phyloP scores from a whole-genome alignment of 2,329 filamentous ascomycete species.

The Trichoderma afroharzianum region DNA sequence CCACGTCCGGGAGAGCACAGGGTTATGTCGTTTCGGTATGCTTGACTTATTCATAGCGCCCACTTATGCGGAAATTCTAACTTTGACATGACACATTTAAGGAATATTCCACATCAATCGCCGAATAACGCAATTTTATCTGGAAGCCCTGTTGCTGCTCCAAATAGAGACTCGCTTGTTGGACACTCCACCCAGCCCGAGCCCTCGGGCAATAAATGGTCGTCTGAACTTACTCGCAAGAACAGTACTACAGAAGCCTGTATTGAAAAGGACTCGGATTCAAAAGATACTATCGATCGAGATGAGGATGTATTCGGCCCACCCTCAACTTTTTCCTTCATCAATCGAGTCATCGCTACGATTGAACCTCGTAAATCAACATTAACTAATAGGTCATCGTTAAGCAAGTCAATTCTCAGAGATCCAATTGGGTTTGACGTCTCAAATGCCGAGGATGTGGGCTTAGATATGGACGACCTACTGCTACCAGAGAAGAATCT shows the following conservation, averaged over 20 bases:
- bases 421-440: constrained; percentile 10
- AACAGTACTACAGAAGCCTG: neutral
- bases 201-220: neutral
- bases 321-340: constrained; percentile 6
- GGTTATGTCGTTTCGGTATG: neutral
- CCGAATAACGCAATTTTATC: neutral
- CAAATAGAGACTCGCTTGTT: neutral
- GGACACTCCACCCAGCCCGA: neutral
- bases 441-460: neutral
- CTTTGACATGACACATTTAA: neutral
- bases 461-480: neutral
- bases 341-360: constrained; percentile 1
- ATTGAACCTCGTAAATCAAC: neutral
- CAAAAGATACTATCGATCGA: neutral
- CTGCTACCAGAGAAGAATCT: constrained; percentile 1
- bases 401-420: neutral
- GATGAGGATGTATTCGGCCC: neutral
- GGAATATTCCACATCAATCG: neutral
- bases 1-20: neutral
- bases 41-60: neutral
- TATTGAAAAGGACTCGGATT: neutral
- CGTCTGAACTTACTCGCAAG: neutral
- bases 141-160: neutral
- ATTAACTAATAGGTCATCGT: neutral
- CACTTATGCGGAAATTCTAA: neutral